Evolutionary conservation across 371 early-diverging fungal genomes (phyloP), one percentile per base, ranked within the genome.

Genomic region (Syncephalastrum contaminatum): DNA sequence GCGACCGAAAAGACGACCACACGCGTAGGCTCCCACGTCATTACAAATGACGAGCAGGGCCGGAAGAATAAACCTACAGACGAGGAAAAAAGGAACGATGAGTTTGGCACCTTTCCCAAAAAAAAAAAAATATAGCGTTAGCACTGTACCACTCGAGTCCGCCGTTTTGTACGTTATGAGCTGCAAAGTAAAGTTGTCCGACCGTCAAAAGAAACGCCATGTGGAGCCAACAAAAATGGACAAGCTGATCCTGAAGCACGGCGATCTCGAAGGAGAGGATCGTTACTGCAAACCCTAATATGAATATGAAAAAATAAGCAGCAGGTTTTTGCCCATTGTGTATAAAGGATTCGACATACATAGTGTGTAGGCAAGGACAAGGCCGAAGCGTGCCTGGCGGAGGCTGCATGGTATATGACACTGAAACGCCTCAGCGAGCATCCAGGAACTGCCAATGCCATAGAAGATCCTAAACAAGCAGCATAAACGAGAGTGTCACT

Each of bases 11-110:
- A 8, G 25, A 20, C 30, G 50, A 0, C 73, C 73, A 30, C 53
- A 69, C 19, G 54, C n/a, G 47, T 62, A 72, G 16, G 73, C 73
- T 18, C 60, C 39, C 2, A 52, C 64, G 21, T 72, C 73, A 50
- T 72, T 72, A 3, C 56, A 53, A 7, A 66, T 47, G 10, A 69
- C 67, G 4, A 67, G 20, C 7, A 40, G 43, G n/a, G 58, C 56
- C 16, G 73, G 73, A 27, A 68, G 61, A 22, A 68, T 4, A 53
- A 69, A 69, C 70, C 65, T 65, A 36, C 4, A 20, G 21, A 10
- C 36, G 10, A 2, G 36, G 36, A 15, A n/a, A 12, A 43, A 15
- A 45, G 13, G 8, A 21, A 24, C 12, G 20, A 48, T 15, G 10
- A 30, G 36, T 2, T 30, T 6, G 5, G 36, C 6, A 20, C 36